Evolutionary conservation across 2,329 filamentous ascomycete genomes (phyloP).

Genomic region (Paraconiothyrium sp.): DNA sequence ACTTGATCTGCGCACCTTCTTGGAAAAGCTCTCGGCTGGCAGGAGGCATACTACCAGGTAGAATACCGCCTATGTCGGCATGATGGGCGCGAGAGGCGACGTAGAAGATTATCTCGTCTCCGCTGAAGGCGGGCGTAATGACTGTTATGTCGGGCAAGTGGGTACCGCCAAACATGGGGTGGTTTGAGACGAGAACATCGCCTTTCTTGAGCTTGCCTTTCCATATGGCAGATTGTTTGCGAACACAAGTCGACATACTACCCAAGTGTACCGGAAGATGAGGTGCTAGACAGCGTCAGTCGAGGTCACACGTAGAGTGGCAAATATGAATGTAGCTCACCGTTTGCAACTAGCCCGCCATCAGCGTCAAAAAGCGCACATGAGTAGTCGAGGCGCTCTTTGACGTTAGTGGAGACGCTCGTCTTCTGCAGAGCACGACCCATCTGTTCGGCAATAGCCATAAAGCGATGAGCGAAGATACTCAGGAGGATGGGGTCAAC

Average conservation of each 20-base stretch:
- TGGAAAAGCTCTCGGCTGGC: constrained; percentile 70
- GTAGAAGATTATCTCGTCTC: constrained; percentile 81
- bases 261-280: constrained; percentile 84
- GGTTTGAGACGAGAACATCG: constrained; percentile 85
- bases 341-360: constrained; percentile 80
- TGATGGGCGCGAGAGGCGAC: constrained; percentile 83
- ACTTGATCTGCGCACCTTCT: constrained; percentile 66
- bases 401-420: constrained; percentile 81
- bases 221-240: constrained; percentile 82
- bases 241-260: constrained; percentile 85
- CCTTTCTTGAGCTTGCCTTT: constrained; percentile 78
- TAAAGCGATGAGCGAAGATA: constrained; percentile 84
- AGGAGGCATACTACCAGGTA: constrained; percentile 85
- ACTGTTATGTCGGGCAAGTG: constrained; percentile 86
- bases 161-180: constrained; percentile 84
- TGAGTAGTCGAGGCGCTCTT: constrained; percentile 84
- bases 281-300: constrained; percentile 61
- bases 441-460: constrained; percentile 89
- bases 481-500: constrained; percentile 80
- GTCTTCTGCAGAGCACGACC: constrained; percentile 81
- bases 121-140: constrained; percentile 80
- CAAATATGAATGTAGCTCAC: constrained; percentile 34
- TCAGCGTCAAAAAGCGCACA: constrained; percentile 82
- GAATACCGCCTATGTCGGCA: constrained; percentile 84
- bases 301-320: neutral